Evolutionary conservation across 2,329 filamentous ascomycete species (phyloP).

Genomic region (Diaporthe sp.): DNA sequence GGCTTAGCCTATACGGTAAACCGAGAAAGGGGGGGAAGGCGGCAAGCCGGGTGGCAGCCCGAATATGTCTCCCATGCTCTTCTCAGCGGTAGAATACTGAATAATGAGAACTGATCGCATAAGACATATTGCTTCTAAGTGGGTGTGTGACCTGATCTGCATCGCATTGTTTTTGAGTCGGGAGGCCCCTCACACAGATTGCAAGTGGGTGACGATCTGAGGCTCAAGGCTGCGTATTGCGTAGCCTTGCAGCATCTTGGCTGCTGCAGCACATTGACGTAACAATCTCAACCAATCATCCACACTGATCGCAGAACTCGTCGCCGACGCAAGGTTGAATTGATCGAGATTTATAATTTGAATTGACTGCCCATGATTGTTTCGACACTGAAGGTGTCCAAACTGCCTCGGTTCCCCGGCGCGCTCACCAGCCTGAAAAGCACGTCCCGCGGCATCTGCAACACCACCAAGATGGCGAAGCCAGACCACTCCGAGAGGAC

Average conservation of each 20-base stretch:
- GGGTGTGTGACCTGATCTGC: background rate
- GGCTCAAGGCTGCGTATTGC: background rate
- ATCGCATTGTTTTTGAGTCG: background rate
- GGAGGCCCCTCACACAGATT: background rate
- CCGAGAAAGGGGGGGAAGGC: too few relatives aligned
- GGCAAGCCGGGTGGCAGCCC: background rate
- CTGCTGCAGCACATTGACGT: background rate
- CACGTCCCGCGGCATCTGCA: background rate
- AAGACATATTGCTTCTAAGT: background rate
- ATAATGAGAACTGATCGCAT: background rate
- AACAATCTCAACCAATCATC: background rate
- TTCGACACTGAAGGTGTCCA: background rate
- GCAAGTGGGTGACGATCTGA: background rate
- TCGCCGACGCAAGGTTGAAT: background rate
- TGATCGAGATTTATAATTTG: background rate
- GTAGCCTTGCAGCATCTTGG: background rate
- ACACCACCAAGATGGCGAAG: conserved; percentile 40
- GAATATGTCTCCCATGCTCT: background rate
- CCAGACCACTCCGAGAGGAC: conserved; percentile 76
- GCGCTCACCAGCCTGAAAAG: background rate
- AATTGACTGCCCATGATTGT: background rate
- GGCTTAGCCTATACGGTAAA: too few relatives aligned
- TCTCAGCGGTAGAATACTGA: background rate
- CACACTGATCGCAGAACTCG: background rate
- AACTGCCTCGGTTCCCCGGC: background rate